Conservation (phyloP, 371 early-diverging fungal genomes). For the Catenaria anguillulae region DNA sequence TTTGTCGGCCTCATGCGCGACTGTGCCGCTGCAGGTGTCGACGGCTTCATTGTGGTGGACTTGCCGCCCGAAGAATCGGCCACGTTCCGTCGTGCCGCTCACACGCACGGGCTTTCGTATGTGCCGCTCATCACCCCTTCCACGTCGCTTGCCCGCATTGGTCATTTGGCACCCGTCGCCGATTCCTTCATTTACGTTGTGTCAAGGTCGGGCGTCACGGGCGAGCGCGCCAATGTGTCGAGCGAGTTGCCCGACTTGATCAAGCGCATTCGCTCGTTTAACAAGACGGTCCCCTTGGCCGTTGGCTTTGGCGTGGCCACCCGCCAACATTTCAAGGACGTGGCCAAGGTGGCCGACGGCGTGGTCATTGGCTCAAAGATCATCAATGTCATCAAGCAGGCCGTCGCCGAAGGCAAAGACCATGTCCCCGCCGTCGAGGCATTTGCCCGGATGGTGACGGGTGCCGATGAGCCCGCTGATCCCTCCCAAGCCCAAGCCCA, state of each 20-base stretch:
- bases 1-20: slow-evolving; percentile 60
- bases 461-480: slow-evolving; percentile 9
- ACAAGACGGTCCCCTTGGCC: slow-evolving; percentile 61
- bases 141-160: slow-evolving; percentile 68
- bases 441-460: slow-evolving; percentile 8
- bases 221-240: slow-evolving; percentile 48
- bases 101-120: slow-evolving; percentile 64
- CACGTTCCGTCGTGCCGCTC: slow-evolving; percentile 58
- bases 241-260: slow-evolving; percentile 54
- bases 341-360: slow-evolving; percentile 78
- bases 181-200: slow-evolving; percentile 92
- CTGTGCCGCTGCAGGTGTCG: slow-evolving; percentile 66
- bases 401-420: slow-evolving; percentile 12
- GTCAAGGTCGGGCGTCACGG: slow-evolving; percentile 85
- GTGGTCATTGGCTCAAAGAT: slow-evolving; percentile 88
- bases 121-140: slow-evolving; percentile 90
- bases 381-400: slow-evolving; percentile 55
- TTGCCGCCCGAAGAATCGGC: slow-evolving; percentile 91
- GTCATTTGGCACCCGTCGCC: slow-evolving; percentile 56
- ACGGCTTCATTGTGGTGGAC: slow-evolving; percentile 95
- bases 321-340: slow-evolving; percentile 66
- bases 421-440: slow-evolving; percentile 7
- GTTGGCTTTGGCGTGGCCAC: slow-evolving; percentile 94
- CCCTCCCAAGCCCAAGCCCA: slow-evolving; percentile 13
- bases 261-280: slow-evolving; percentile 56